Percentiles rank a stretch among this genome's conserved stretches.
Conservation (phyloP, 768 basidiomycete genomes). For the Mycena olivaceomarginata region DNA sequence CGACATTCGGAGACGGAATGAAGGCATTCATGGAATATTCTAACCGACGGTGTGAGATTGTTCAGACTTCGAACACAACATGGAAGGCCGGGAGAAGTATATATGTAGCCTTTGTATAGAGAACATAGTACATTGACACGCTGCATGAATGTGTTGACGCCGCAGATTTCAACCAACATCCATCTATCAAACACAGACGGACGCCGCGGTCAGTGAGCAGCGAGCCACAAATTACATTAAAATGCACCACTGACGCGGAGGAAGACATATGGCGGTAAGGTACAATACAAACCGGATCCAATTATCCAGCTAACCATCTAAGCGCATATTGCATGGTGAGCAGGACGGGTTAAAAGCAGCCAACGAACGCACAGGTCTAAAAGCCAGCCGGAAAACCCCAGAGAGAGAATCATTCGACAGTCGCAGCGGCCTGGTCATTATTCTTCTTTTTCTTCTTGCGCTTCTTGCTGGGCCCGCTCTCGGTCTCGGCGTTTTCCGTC, state of each 20-base stretch:
- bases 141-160: background rate
- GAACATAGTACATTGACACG: background rate
- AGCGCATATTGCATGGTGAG: slow-evolving; percentile 19
- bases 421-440: slow-evolving; percentile 42
- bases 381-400: background rate
- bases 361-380: slow-evolving; percentile 6
- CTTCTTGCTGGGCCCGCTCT: slow-evolving; percentile 44
- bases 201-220: background rate
- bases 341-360: background rate
- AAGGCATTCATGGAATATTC: no score
- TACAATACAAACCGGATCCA: slow-evolving; percentile 3
- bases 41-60: no score
- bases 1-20: no score
- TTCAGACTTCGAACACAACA: no score
- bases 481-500: slow-evolving; percentile 47
- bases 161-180: background rate
- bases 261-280: background rate
- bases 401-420: slow-evolving; percentile 5
- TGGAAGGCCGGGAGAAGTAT: no score
- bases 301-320: slow-evolving; percentile 20
- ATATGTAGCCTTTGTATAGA: background rate
- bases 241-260: background rate
- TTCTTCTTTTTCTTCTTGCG: slow-evolving; percentile 62
- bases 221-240: slow-evolving; percentile 14
- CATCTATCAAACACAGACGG: background rate